Evolutionary conservation across 2,329 filamentous ascomycete species (phyloP), one percentile per base, ranked within the genome.

Genomic region (Scedosporium aurantiacum): DNA sequence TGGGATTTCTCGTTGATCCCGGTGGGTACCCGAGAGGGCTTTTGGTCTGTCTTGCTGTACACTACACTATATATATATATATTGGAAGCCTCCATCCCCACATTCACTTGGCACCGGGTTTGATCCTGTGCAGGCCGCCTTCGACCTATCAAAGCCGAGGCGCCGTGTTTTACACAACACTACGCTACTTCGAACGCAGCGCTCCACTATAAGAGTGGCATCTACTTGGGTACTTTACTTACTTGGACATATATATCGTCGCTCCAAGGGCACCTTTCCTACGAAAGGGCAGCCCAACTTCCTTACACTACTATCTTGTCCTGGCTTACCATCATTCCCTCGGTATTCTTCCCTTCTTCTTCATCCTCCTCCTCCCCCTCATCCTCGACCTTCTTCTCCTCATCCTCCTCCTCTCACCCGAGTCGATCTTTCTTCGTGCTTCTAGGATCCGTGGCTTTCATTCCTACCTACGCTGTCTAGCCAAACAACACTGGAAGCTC

Each of bases 91-190:
- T 45, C 43, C 41, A 60, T 60, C 57, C 57, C 57, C 57, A 60
- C 57, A 52, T 60, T 50, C 41, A 60, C 57, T 60, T 60, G 57
- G 57, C 57, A 47, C 57, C 18, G 37, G 57, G 14, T 60, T 58
- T 60, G 27, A 25, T 25, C 57, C 40, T n/a, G 41, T 32, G 25
- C 54, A 32, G 8, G 28, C 27, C 54, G 27, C 28, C 54, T 5
- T 50, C 57, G 21, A 60, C 45, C 41, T 28, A 45, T 28, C 25
- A 32, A 60, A 60, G 32, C 43, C 47, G 47, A 52, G 47, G n/a
- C 47, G 47, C 47, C 21, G 47, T 25, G 47, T 52, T 52, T 52
- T 25, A 21, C 21, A 52, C 47, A n/a, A 52, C 47, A 18, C 47
- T 25, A 52, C 47, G 21, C 47, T 52, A 52, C 47, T 52, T 52